A percentile compares a stretch with the other conserved stretches of the same genome.
Evolutionary conservation across 192 early-diverging fungal species (phyloP).

Genomic region (Piromyces finnis): DNA sequence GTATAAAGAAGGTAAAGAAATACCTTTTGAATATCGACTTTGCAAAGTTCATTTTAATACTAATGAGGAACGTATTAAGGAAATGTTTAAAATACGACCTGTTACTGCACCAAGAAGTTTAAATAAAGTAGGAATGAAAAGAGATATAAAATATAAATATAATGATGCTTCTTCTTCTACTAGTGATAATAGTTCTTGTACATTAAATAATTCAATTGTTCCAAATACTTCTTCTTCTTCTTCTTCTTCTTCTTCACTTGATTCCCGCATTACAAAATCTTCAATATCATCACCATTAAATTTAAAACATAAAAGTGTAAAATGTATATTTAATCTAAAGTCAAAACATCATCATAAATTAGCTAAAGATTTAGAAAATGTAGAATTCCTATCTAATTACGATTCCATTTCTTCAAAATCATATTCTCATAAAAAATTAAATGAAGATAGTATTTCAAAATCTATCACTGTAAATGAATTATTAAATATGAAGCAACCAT

Average conservation of each 20-base stretch:
- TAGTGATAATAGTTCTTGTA: neutral
- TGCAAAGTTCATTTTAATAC: conserved; percentile 58
- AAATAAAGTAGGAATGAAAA: neutral
- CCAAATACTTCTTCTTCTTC: neutral
- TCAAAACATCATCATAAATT: neutral
- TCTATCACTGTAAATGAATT: neutral
- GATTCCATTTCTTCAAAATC: too few relatives aligned
- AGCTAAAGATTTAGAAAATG: neutral
- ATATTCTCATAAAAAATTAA: too few relatives aligned
- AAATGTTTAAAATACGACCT: neutral
- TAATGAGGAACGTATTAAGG: conserved; percentile 31
- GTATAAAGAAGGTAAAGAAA: conserved; percentile 27
- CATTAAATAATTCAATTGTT: neutral
- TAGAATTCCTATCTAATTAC: neutral
- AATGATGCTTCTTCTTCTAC: neutral
- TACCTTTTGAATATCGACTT: conserved; percentile 49
- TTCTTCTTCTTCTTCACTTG: neutral
- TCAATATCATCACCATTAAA: neutral
- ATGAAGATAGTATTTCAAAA: neutral
- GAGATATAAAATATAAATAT: neutral
- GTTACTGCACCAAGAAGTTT: neutral
- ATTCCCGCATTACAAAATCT: too few relatives aligned
- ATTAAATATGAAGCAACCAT: neutral
- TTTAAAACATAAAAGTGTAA: neutral
- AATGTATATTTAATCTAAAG: neutral